Conservation (phyloP, 2,329 filamentous ascomycete genomes). For the Xylaria sp. region DNA sequence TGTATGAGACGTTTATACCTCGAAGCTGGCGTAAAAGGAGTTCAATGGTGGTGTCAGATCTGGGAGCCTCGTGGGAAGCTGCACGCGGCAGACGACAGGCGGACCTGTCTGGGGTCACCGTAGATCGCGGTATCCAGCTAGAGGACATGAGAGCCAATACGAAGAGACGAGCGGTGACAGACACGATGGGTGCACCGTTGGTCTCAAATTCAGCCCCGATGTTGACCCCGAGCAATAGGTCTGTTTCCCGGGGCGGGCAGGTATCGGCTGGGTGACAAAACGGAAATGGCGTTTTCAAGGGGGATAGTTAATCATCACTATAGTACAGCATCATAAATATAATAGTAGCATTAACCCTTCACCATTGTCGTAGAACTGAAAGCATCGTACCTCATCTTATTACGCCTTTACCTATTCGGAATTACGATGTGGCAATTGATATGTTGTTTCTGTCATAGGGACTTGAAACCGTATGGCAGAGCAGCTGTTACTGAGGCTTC, state of each 20-base stretch:
- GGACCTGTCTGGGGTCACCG: constrained; percentile 22
- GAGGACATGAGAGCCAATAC: constrained; percentile 20
- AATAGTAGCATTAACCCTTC: no score
- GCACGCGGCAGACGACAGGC: constrained; percentile 9
- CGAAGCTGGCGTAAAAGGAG: constrained; percentile 30
- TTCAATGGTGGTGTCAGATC: neutral
- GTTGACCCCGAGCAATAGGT: constrained; percentile 6
- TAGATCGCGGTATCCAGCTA: constrained; percentile 33
- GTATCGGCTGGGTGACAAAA: constrained; percentile 3
- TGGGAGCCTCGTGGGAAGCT: constrained; percentile 13
- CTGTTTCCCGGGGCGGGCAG: constrained; percentile 4
- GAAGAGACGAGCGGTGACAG: constrained; percentile 30
- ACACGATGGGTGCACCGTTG: constrained; percentile 21
- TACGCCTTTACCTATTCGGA: no score
- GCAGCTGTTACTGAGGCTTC: no score
- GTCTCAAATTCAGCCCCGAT: neutral
- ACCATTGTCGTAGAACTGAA: no score
- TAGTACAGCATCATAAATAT: no score
- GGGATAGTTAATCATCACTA: no score
- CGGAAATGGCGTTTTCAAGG: constrained; percentile 2
- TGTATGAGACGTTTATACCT: constrained; percentile 42
- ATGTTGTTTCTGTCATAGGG: no score
- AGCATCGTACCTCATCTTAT: no score
- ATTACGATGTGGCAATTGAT: no score
- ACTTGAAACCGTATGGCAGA: no score